phyloP scores from a whole-genome alignment of 2,329 filamentous ascomycete species.

The Zymoseptoria pseudotritici region DNA sequence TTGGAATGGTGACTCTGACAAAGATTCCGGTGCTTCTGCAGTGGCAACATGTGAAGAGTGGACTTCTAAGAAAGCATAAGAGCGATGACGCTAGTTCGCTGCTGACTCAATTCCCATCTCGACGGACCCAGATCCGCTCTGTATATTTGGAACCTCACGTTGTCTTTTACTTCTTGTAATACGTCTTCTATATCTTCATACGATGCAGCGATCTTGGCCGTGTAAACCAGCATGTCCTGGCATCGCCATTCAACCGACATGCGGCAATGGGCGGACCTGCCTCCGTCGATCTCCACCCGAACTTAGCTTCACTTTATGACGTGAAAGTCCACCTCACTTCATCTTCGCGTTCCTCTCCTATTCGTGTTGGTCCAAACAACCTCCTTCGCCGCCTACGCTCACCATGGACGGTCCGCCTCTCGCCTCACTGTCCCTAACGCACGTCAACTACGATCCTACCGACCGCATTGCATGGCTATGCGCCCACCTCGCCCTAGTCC shows the following conservation, averaged over 20 bases:
- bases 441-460: constrained; percentile 92
- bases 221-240: background rate
- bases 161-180: background rate
- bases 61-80: background rate
- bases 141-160: background rate
- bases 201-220: too few relatives aligned
- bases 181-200: background rate
- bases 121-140: background rate
- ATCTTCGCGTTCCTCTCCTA: background rate
- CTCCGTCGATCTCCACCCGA: background rate
- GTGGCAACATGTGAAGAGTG: background rate
- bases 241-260: background rate
- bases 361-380: background rate
- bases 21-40: background rate
- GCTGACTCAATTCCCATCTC: background rate
- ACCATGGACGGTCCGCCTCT: constrained; percentile 52
- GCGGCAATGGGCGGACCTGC: background rate
- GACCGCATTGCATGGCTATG: constrained; percentile 80
- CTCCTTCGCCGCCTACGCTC: background rate
- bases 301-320: background rate
- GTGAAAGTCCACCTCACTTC: background rate
- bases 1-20: background rate
- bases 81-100: background rate
- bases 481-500: constrained; percentile 88
- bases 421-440: constrained; percentile 86